These are phyloP conservation scores for Brassica incana DNA, from an alignment of 345 rosid species.

Conservation along the genomic window DNA sequence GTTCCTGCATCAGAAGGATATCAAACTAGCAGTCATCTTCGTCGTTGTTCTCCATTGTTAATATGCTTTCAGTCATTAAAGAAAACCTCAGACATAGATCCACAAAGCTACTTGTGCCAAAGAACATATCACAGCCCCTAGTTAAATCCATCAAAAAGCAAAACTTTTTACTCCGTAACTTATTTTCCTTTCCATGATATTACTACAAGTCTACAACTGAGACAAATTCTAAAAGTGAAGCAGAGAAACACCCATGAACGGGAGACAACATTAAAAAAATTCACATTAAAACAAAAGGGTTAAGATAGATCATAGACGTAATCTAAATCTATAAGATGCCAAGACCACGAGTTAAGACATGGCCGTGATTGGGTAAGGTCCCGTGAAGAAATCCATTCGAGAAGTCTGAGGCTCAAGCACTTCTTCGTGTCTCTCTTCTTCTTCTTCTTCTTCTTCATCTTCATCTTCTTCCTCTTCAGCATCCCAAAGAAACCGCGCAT, in stretches of 20 bases:
- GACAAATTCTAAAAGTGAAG: conserved; percentile 2
- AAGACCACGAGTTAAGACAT: conserved; percentile 45
- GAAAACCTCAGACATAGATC: neutral
- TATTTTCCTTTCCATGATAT: conserved; percentile 39
- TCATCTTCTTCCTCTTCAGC: conserved; percentile 71
- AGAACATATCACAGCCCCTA: neutral
- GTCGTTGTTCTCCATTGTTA: conserved; percentile 2
- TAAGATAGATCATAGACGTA: conserved; percentile 36
- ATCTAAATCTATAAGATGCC: conserved; percentile 36
- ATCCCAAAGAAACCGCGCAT: conserved; percentile 90
- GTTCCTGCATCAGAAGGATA: neutral
- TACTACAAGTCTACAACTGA: conserved; percentile 33
- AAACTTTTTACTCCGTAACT: conserved; percentile 36
- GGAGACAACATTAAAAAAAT: conserved; percentile 11
- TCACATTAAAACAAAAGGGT: conserved; percentile 12
- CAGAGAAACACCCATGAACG: neutral
- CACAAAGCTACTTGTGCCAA: neutral
- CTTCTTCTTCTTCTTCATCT: neutral
- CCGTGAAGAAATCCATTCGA: conserved; percentile 40
- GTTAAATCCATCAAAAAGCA: conserved; percentile 22
- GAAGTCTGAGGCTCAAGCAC: conserved; percentile 26
- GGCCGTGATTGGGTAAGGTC: conserved; percentile 54
- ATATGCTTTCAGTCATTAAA: neutral
- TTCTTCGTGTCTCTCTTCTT: conserved; percentile 29
- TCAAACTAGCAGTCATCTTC: conserved; percentile 13